phyloP scores from a whole-genome alignment of 805 yeast species.

The Candida berthetii region DNA sequence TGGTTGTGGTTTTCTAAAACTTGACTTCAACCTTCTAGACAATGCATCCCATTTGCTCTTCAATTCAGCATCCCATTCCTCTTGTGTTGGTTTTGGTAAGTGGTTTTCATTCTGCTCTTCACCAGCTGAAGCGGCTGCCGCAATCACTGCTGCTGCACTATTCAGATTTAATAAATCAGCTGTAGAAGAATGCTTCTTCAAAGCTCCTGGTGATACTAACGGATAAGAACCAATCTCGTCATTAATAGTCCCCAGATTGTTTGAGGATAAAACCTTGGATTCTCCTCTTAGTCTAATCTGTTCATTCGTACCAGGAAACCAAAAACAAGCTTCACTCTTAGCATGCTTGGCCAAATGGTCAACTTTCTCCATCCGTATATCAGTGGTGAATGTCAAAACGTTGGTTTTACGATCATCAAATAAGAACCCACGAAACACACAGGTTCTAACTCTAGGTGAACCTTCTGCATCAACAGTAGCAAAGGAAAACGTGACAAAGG shows the following conservation, averaged over 20 bases:
- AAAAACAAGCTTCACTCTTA: constrained; percentile 70
- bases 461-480: constrained; percentile 55
- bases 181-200: constrained; percentile 15
- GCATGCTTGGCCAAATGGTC: constrained; percentile 41
- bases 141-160: constrained; percentile 7
- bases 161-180: constrained; percentile 13
- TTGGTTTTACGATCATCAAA: constrained; percentile 65
- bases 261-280: constrained; percentile 39
- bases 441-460: constrained; percentile 61
- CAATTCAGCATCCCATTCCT: constrained; percentile 67
- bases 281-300: constrained; percentile 73
- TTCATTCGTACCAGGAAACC: constrained; percentile 52
- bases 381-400: constrained; percentile 65
- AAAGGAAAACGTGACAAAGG: constrained; percentile 58
- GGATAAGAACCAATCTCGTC: constrained; percentile 19
- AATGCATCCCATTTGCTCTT: constrained; percentile 55
- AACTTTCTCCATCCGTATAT: constrained; percentile 60
- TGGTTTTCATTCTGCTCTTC: constrained; percentile 9
- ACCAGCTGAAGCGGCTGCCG: constrained; percentile 1
- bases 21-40: constrained; percentile 52
- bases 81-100: constrained; percentile 38
- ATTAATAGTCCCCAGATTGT: constrained; percentile 8
- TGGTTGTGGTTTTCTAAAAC: constrained; percentile 71
- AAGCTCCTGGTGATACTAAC: constrained; percentile 21
- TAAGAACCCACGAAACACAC: constrained; percentile 68